These are phyloP conservation scores for Hypoxylon cercidicola DNA, from an alignment of 495 filamentous ascomycete genomes.

Conservation along the genomic window DNA sequence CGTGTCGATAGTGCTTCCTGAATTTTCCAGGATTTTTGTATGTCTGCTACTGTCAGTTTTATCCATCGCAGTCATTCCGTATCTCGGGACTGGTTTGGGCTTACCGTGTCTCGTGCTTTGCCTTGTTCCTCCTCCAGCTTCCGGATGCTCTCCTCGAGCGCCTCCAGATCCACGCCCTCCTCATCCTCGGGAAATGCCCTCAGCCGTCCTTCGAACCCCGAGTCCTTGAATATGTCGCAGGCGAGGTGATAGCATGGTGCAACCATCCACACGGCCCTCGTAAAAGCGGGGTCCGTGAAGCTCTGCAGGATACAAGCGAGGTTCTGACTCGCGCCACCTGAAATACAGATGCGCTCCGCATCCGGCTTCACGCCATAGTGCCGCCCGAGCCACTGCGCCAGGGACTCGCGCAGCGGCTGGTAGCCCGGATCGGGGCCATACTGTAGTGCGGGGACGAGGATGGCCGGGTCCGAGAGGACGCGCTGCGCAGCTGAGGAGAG, in stretches of 20 bases:
- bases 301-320: conserved; percentile 72
- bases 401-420: conserved; percentile 62
- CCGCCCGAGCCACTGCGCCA: conserved; percentile 71
- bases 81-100: background rate
- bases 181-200: conserved; percentile 73
- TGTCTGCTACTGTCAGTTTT: too few species aligned
- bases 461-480: conserved; percentile 63
- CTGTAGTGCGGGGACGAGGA: conserved; percentile 62
- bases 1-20: conserved; percentile 73
- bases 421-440: conserved; percentile 83
- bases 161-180: conserved; percentile 69
- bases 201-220: conserved; percentile 66
- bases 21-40: conserved; percentile 39
- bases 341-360: conserved; percentile 72
- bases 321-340: conserved; percentile 75
- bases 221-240: conserved; percentile 75
- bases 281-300: conserved; percentile 78
- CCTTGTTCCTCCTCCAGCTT: conserved; percentile 55
- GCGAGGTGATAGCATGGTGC: conserved; percentile 79
- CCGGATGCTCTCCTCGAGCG: conserved; percentile 51
- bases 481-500: conserved; percentile 63
- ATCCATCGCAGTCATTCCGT: conserved; percentile 13
- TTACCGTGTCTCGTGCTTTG: conserved; percentile 18
- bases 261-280: conserved; percentile 76
- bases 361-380: conserved; percentile 64